Percentiles rank a stretch among this genome's conserved stretches.
Evolutionary conservation across 768 basidiomycete genomes (phyloP).

Genomic region (Leucosporidium yakuticum): DNA sequence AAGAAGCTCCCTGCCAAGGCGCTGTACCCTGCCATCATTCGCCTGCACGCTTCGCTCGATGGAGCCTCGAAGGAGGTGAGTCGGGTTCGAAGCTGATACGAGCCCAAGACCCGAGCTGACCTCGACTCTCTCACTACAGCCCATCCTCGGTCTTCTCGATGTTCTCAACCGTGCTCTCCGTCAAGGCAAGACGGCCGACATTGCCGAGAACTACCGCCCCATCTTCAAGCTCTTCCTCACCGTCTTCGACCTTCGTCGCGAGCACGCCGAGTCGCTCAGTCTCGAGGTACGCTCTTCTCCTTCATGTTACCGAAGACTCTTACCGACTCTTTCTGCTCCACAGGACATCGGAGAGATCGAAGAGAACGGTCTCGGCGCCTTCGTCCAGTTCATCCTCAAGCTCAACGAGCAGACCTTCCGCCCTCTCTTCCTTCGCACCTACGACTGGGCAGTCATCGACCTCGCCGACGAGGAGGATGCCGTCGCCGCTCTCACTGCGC

Average conservation of each 20-base stretch:
- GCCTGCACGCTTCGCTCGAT: constrained; percentile 43
- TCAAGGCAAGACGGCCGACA: constrained; percentile 57
- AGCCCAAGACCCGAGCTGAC: not conserved
- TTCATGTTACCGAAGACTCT: too few relatives aligned
- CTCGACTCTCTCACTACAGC: not conserved
- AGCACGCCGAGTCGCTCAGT: constrained; percentile 17
- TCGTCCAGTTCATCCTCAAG: constrained; percentile 83
- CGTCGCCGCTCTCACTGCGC: constrained; percentile 43
- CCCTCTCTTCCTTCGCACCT: constrained; percentile 81
- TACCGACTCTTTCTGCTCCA: constrained; percentile 4
- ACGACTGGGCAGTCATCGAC: constrained; percentile 83
- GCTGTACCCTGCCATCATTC: constrained; percentile 59
- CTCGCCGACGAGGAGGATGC: constrained; percentile 42
- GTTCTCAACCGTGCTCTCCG: constrained; percentile 62
- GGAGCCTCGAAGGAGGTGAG: constrained; percentile 36
- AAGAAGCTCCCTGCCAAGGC: constrained; percentile 65
- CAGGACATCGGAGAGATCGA: constrained; percentile 38
- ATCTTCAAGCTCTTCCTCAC: constrained; percentile 74
- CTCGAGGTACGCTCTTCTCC: constrained; percentile 32
- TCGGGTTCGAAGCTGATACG: not conserved
- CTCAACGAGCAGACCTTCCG: constrained; percentile 86
- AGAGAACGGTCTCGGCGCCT: constrained; percentile 50
- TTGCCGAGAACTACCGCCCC: constrained; percentile 61
- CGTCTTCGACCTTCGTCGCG: constrained; percentile 57
- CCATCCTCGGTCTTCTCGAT: constrained; percentile 57